phyloP scores from a whole-genome alignment of 371 early-diverging fungal genomes.

The Parasitella parasitica region DNA sequence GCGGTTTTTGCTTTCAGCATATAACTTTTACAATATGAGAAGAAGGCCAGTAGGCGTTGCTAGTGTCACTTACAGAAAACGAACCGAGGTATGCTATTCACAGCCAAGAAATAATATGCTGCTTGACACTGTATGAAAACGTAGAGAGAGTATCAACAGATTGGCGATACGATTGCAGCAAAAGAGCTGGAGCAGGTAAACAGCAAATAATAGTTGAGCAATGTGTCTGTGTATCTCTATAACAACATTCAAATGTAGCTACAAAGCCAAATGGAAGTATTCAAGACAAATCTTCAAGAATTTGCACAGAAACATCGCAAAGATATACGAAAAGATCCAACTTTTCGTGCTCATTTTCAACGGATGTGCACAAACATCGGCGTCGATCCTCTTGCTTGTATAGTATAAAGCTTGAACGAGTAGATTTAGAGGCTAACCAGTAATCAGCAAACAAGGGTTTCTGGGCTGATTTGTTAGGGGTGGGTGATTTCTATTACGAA shows the following conservation, averaged over 20 bases:
- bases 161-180: conserved; percentile 56
- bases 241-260: conserved; percentile 39
- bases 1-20: background rate
- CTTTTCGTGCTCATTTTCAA: conserved; percentile 89
- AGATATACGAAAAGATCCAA: conserved; percentile 87
- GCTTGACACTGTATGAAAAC: too few species aligned
- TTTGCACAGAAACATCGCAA: conserved; percentile 86
- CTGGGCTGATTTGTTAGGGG: conserved; percentile 91
- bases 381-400: conserved; percentile 94
- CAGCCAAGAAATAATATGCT: background rate
- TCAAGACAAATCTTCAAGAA: conserved; percentile 80
- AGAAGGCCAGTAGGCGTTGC: conserved; percentile 42
- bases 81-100: conserved; percentile 24
- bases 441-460: conserved; percentile 87
- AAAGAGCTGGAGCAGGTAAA: conserved; percentile 56
- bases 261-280: conserved; percentile 71
- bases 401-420: conserved; percentile 10
- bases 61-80: conserved; percentile 28
- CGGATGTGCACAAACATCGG: conserved; percentile 92
- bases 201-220: background rate
- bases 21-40: conserved; percentile 23
- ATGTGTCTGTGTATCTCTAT: background rate
- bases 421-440: background rate
- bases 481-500: conserved; percentile 98
- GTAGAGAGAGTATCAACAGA: conserved; percentile 57